Base-by-base conservation (phyloP, 2,329 filamentous ascomycete species). In the Onygenales sp. region DNA sequence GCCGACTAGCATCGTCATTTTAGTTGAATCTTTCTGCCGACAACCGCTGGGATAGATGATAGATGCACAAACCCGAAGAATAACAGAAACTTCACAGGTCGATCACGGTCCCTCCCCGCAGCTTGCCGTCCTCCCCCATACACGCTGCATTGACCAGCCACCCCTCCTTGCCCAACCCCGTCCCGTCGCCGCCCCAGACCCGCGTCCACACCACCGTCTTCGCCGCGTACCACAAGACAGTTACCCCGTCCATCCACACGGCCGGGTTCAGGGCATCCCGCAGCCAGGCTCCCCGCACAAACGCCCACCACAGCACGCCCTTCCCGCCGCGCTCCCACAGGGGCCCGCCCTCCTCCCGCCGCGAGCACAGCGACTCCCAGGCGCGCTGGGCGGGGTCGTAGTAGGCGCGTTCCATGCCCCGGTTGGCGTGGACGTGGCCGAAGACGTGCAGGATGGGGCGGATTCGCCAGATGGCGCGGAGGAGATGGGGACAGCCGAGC, bases 361-460 rank as follows among this genome's bases (percentile, higher is more conserved):
- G 66, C 2, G 64, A 64, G 63, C 78, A 74, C 27, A 88, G 75
- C n/a, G 75, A 73, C 69, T 92, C 88, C 69, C 88, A 90, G 1
- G 79, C 79, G 34, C 72, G 72, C 68, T 94, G 88, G 55, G 82
- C 80, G 31, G 83, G 79, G 66, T 93, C 88, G 77, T 87, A 95
- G 69, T 82, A 86, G 8, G 87, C 77, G 0, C 82, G 69, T 62
- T 90, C 83, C 43, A 74, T 74, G 13, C 89, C 90, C 45, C 86
- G 80, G 7, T 82, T 87, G 63, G 79, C 86, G 71, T 95, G 90
- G 27, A 91, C 79, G 68, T 95, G 90, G 1, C 89, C 90, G 66
- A 93, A 95, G 47, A 95, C 79, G 67, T 95, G 88, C 11, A 95
- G 72, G 10, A 75, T 75, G 0, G 90, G 90, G 57, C 81, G 83